These are phyloP conservation scores for Pharus latifolius DNA, from an alignment of 176 grass and related monocot species.

Conservation along the genomic window DNA sequence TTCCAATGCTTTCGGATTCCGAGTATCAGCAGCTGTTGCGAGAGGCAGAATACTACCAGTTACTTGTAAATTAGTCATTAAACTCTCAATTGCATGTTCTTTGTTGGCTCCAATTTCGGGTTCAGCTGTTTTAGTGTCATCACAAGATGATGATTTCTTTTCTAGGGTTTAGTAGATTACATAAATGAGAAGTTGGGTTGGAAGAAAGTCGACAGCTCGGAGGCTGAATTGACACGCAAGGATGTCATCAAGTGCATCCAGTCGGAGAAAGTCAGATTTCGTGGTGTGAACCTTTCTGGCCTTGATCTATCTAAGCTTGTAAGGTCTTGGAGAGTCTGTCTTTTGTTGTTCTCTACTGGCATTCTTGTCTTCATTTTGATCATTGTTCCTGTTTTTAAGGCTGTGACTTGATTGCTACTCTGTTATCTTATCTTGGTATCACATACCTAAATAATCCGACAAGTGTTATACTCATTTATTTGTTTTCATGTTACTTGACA, in stretches of 20 bases:
- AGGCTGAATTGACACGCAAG: constrained; percentile 33
- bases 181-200: constrained; percentile 25
- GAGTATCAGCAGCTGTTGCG: constrained; percentile 58
- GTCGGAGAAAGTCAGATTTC: constrained; percentile 48
- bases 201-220: neutral
- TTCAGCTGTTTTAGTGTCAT: neutral
- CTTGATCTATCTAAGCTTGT: constrained; percentile 90
- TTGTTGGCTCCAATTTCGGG: neutral
- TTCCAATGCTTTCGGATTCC: constrained; percentile 46
- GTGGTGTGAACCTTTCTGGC: constrained; percentile 75
- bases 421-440: neutral
- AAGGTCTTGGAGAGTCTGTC: constrained; percentile 13
- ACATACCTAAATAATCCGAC: neutral
- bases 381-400: neutral
- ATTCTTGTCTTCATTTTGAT: neutral
- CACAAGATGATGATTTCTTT: neutral
- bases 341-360: neutral
- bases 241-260: constrained; percentile 65
- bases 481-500: neutral
- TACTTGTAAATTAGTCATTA: constrained; percentile 57
- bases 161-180: constrained; percentile 27
- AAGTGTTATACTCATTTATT: neutral
- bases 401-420: neutral
- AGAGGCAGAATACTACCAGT: constrained; percentile 91
- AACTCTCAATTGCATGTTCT: neutral